phyloP scores from a whole-genome alignment of 371 early-diverging fungal genomes.

The Fennellomyces sp. region DNA sequence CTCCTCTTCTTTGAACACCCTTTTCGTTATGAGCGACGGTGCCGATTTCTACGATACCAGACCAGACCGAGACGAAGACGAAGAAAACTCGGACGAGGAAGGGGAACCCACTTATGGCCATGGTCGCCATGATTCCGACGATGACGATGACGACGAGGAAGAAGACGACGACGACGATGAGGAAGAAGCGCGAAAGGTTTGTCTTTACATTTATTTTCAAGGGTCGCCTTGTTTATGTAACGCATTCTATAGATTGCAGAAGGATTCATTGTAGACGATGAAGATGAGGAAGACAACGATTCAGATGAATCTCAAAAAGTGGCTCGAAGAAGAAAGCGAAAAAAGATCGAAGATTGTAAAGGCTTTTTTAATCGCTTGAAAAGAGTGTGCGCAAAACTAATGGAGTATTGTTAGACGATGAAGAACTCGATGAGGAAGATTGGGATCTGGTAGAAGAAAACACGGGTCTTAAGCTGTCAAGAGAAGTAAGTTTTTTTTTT shows the following conservation, averaged over 20 bases:
- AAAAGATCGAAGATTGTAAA: conserved; percentile 52
- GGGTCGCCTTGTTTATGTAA: neutral
- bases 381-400: too few relatives aligned
- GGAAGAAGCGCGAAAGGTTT: conserved; percentile 53
- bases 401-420: conserved; percentile 46
- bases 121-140: conserved; percentile 49
- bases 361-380: neutral
- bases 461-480: conserved; percentile 65
- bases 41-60: conserved; percentile 8
- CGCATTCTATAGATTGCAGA: conserved; percentile 65
- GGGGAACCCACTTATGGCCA: conserved; percentile 49
- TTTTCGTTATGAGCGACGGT: too few relatives aligned
- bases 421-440: conserved; percentile 90
- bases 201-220: neutral
- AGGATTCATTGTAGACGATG: conserved; percentile 71
- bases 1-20: too few relatives aligned
- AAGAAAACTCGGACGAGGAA: conserved; percentile 44
- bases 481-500: conserved; percentile 3
- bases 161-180: conserved; percentile 64
- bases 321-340: conserved; percentile 49
- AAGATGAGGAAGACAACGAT: conserved; percentile 61
- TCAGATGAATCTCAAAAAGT: conserved; percentile 43
- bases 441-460: conserved; percentile 85
- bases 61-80: conserved; percentile 6
- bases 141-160: conserved; percentile 63